These are phyloP conservation scores for Bondarzewia mesenterica DNA, from an alignment of 1,284 basidiomycete genomes.

Conservation along the genomic window DNA sequence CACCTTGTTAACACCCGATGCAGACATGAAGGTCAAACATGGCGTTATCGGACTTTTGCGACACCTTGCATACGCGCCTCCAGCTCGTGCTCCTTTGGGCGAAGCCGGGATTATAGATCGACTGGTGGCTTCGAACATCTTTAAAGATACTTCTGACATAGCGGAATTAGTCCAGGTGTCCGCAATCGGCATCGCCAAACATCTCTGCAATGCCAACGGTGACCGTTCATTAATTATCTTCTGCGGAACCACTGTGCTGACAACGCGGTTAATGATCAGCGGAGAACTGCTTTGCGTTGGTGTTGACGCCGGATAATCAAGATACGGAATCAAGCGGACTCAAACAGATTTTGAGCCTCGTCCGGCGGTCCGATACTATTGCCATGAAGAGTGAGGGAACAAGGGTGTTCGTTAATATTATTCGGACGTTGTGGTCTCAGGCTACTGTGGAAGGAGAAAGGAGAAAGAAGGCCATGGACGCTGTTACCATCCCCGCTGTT, in stretches of 20 bases:
- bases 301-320: constrained; percentile 32
- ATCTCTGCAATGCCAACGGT: constrained; percentile 77
- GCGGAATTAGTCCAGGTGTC: constrained; percentile 82
- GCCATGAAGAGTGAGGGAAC: constrained; percentile 86
- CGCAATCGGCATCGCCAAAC: constrained; percentile 84
- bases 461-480: constrained; percentile 46
- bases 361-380: constrained; percentile 73
- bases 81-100: constrained; percentile 56
- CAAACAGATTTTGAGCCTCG: constrained; percentile 65
- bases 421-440: constrained; percentile 62
- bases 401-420: constrained; percentile 78
- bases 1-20: constrained; percentile 26
- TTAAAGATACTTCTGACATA: constrained; percentile 67
- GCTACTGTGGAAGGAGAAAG: constrained; percentile 32
- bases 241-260: not conserved
- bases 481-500: constrained; percentile 43
- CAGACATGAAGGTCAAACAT: constrained; percentile 79
- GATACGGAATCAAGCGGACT: constrained; percentile 38
- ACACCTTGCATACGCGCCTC: constrained; percentile 71
- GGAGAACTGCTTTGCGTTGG: constrained; percentile 53
- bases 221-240: constrained; percentile 19
- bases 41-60: constrained; percentile 78
- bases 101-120: constrained; percentile 55
- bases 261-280: constrained; percentile 31
- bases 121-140: constrained; percentile 62